Base-by-base conservation (phyloP, 441 rosid species). In the Populus hybrid region DNA sequence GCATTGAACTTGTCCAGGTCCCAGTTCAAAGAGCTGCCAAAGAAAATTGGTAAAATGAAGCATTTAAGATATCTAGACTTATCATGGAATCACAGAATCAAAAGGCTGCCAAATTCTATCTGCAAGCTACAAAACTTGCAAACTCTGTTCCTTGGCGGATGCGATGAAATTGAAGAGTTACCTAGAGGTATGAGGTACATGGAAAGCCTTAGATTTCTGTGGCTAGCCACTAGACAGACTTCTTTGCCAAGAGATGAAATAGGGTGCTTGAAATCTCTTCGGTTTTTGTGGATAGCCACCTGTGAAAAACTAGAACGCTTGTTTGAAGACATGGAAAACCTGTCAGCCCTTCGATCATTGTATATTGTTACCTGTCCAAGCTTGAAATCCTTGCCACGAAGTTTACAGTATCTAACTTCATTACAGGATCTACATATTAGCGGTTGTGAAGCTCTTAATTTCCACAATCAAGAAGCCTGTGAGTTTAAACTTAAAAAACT, bases 61-160 rank as follows among this genome's bases (percentile, higher is more conserved):
- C 83, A 76, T 64, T 9, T 82, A 75, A 76, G 85, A 7, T 71
- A 12, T 68, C 77, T 86, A 5, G 7, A 69, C 57, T 26, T 82
- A 12, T 3, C 8, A 0, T 0, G 9, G 0, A 24, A 11, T 36
- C 5, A 1, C 5, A 76, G 46, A 28, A 76, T 83, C 23, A 69
- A 76, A 69, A 79, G 40, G 32, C 69, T 85, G 21, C 83, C 84
- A 0, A 66, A 36, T 3, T 75, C 85, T 2, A 23, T 82, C 21
- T 72, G 72, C 4, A 64, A 75, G 71, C 71, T 85, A 8, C 83
- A 40, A 7, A 72, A 24, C 61, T 75, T 86, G 70, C 79, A 80
- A 70, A 53, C 63, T 35, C 61, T 86, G 5, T 0, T 8, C 1
- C 9, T 83, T 8, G n/a, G 0, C 0, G 3, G 28, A 19, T 83